Evolutionary conservation across 129 eudicot species (phyloP), one percentile per base, ranked within the genome.

Genomic region (Arctium minus): DNA sequence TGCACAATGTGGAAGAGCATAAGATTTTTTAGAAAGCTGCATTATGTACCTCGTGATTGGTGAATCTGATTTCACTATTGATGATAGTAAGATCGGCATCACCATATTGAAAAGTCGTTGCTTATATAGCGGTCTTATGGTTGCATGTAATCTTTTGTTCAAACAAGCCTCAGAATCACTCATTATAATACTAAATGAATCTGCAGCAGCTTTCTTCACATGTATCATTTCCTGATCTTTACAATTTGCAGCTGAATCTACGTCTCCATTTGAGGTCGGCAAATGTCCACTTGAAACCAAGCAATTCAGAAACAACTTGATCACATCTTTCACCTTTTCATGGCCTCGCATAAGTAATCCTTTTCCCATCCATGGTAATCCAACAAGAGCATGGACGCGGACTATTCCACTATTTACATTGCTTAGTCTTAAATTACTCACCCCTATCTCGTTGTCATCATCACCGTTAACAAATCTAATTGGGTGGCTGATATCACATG

Each of bases 281-380:
- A 15, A 6, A 80, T 77, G 48, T 50, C 44, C 67, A 80, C 75
- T 85, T 77, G 79, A 72, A 11, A 83, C 79, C 83, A 96, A 75
- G 77, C 79, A 91, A 81, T 88, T 84, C 70, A 93, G 80, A 11
- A 96, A 85, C 78, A 85, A 67, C 91, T 89, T 72, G 35, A 92
- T 84, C 76, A 93, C 80, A 50, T 89, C 97, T 90, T 96, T 96
- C 39, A 90, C 84, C 82, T 88, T 91, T 85, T 91, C 98, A 84
- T 96, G 97, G 15, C 99, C 98, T 78, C 98, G 86, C 98, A 96
- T 91, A 65, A 96, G 88, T 80, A 96, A 82, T 18, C 98, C 99
- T 89, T 96, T 96, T 18, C 97, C 99, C 39, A 93, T 87, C 98
- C 98, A 96, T 42, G 99, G 89, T 72, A 96, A 85, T 44, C 97